Evolutionary conservation across 1,139 yeast genomes (phyloP).

Genomic region (Suhomyces kunorum): DNA sequence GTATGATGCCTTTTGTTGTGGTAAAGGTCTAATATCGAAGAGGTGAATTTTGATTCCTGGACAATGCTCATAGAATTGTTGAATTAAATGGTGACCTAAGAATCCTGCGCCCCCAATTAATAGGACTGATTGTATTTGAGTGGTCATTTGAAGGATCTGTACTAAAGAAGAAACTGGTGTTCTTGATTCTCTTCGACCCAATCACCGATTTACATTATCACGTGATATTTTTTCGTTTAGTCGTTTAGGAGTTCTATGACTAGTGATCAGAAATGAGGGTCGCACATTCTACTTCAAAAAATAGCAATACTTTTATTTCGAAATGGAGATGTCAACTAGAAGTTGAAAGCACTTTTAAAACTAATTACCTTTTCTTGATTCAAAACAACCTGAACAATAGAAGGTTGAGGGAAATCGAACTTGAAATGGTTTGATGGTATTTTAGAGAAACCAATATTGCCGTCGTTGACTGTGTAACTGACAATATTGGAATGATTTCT

Average conservation of each 20-base stretch:
- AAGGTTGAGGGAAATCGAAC: slow-evolving; percentile 31
- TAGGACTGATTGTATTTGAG: slow-evolving; percentile 58
- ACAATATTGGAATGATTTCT: no score
- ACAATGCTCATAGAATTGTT: slow-evolving; percentile 68
- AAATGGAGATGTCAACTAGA: slow-evolving; percentile 16
- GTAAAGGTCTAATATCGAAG: slow-evolving; percentile 87
- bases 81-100: slow-evolving; percentile 85
- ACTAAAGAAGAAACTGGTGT: not conserved
- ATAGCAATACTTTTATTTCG: not conserved
- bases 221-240: not conserved
- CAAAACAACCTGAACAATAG: slow-evolving; percentile 23
- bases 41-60: slow-evolving; percentile 81
- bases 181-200: not conserved
- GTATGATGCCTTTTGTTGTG: slow-evolving; percentile 65
- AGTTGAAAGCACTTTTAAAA: slow-evolving; percentile 31
- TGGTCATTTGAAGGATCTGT: slow-evolving; percentile 3
- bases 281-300: no score
- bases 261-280: no score
- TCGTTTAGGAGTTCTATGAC: no score
- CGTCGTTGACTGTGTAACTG: no score
- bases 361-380: slow-evolving; percentile 31
- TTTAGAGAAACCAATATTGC: no score
- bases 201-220: not conserved
- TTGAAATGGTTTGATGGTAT: not conserved
- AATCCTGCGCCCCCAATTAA: slow-evolving; percentile 95